Evolutionary conservation across 345 rosid genomes (phyloP).

Genomic region (Citrus glauca): DNA sequence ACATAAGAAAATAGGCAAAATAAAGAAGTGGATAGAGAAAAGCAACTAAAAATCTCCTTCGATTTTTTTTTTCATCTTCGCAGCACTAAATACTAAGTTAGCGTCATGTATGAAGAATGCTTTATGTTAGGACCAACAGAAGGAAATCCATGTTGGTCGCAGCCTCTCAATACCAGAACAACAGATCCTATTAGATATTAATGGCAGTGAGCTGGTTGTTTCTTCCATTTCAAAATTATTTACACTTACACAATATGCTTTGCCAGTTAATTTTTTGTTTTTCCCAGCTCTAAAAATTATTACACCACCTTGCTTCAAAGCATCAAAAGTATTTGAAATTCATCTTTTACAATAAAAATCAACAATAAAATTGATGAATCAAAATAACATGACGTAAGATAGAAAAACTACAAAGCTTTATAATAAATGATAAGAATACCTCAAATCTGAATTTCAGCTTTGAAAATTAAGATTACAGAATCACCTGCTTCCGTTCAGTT

Average conservation of each 20-base stretch:
- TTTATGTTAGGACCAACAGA: neutral
- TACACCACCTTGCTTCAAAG: neutral
- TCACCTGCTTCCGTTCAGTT: neutral
- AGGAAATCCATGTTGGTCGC: neutral
- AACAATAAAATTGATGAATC: neutral
- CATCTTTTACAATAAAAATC: neutral
- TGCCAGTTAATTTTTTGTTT: neutral
- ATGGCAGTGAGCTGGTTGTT: neutral
- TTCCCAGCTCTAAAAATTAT: neutral
- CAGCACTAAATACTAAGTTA: neutral
- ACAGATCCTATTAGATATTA: neutral
- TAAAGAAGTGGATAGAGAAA: neutral
- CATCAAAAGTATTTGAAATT: neutral
- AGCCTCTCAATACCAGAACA: neutral
- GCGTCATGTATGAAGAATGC: neutral
- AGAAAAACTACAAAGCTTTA: neutral
- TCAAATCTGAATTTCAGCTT: neutral
- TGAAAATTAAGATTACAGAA: neutral
- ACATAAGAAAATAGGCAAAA: neutral
- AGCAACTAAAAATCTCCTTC: neutral
- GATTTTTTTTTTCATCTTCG: neutral
- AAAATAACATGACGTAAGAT: neutral
- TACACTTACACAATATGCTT: neutral
- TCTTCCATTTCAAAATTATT: neutral
- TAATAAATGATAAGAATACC: neutral